These are phyloP conservation scores for Botrytis tulipae DNA, from an alignment of 2,329 filamentous ascomycete species.

Conservation along the genomic window DNA sequence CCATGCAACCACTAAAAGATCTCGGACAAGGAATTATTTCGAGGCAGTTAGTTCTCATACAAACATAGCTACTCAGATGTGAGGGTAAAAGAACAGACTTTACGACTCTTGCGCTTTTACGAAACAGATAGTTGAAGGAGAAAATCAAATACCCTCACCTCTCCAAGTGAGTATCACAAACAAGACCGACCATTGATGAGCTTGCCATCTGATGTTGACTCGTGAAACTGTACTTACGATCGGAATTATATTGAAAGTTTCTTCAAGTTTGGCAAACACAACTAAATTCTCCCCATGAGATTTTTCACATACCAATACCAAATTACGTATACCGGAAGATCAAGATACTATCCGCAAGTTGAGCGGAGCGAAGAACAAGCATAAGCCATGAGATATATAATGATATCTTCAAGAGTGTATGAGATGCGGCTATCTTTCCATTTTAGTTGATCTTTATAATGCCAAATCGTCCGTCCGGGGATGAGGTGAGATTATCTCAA, in stretches of 20 bases:
- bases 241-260: background rate
- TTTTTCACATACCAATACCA: background rate
- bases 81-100: background rate
- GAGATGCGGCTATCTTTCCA: too few species aligned
- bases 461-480: background rate
- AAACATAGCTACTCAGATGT: background rate
- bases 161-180: background rate
- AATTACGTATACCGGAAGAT: background rate
- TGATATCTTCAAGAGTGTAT: background rate
- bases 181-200: background rate
- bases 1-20: accelerated
- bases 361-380: background rate
- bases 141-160: background rate
- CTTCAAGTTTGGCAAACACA: background rate
- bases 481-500: background rate
- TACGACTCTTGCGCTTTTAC: background rate
- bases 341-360: background rate
- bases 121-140: background rate
- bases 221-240: background rate
- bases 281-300: too few species aligned
- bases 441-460: background rate
- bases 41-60: background rate
- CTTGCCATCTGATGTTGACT: background rate
- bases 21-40: background rate
- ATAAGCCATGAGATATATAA: background rate